Conservation (phyloP, 2,329 filamentous ascomycete genomes). For the Shiraia sp. region DNA sequence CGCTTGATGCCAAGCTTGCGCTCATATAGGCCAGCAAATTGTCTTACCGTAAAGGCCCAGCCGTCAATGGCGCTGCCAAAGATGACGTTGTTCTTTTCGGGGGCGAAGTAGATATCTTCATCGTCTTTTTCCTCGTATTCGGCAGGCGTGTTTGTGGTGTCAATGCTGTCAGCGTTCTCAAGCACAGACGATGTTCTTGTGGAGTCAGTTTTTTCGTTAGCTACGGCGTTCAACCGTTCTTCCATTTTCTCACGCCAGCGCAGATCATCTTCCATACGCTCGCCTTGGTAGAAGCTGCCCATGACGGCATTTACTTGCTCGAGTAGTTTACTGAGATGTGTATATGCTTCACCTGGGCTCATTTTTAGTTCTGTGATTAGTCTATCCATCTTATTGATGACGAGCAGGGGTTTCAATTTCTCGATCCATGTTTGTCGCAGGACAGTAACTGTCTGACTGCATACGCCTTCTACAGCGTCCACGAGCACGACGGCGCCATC, state of each 20-base stretch:
- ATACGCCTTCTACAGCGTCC: slow-evolving; percentile 96
- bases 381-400: slow-evolving; percentile 98
- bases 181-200: slow-evolving; percentile 48
- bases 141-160: slow-evolving; percentile 53
- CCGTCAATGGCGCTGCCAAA: slow-evolving; percentile 97
- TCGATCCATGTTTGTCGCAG: slow-evolving; percentile 94
- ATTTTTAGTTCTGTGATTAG: slow-evolving; percentile 93
- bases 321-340: slow-evolving; percentile 83
- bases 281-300: slow-evolving; percentile 95
- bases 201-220: slow-evolving; percentile 66
- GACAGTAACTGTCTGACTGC: slow-evolving; percentile 97
- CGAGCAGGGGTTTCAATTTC: slow-evolving; percentile 89
- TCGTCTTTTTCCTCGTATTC: slow-evolving; percentile 90
- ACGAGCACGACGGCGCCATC: slow-evolving; percentile 94
- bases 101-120: slow-evolving; percentile 96
- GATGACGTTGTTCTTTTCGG: slow-evolving; percentile 98
- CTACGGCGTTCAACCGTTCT: slow-evolving; percentile 74
- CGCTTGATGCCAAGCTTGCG: slow-evolving; percentile 96
- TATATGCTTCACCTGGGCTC: slow-evolving; percentile 86
- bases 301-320: slow-evolving; percentile 98
- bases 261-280: slow-evolving; percentile 97
- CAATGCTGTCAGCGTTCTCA: slow-evolving; percentile 60
- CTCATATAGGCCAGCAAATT: slow-evolving; percentile 92
- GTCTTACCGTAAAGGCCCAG: slow-evolving; percentile 97
- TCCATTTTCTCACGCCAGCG: slow-evolving; percentile 95